phyloP scores from a whole-genome alignment of 805 yeast species.

The Ogataea parapolymorpha region DNA sequence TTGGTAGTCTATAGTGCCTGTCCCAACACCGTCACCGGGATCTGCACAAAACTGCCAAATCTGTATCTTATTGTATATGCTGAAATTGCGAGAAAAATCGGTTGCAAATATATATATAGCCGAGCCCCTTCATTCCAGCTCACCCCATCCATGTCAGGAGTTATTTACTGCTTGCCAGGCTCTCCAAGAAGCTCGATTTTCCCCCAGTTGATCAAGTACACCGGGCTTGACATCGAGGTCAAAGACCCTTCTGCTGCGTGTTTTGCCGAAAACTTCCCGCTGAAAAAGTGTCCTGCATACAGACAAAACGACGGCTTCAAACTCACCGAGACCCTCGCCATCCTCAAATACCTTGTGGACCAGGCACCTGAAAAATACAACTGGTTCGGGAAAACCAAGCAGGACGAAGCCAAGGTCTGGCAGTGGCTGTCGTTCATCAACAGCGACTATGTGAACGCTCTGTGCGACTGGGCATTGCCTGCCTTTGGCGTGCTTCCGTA shows the following conservation, averaged over 20 bases:
- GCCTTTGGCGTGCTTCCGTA: conserved; percentile 22
- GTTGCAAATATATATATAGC: neutral
- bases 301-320: conserved; percentile 62
- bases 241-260: conserved; percentile 37
- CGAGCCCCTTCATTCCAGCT: too few species aligned
- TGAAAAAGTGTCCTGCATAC: conserved; percentile 61
- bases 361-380: conserved; percentile 34
- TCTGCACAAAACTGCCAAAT: too few species aligned
- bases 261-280: conserved; percentile 54
- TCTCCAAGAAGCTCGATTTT: conserved; percentile 28
- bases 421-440: conserved; percentile 76
- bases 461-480: conserved; percentile 52
- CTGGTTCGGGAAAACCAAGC: conserved; percentile 56
- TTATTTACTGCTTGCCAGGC: neutral
- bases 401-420: conserved; percentile 59
- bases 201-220: conserved; percentile 49
- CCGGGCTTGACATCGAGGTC: conserved; percentile 54
- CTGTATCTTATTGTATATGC: neutral
- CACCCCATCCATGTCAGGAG: neutral
- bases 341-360: conserved; percentile 43
- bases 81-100: neutral
- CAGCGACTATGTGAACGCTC: conserved; percentile 51
- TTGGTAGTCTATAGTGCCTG: too few species aligned
- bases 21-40: too few species aligned
- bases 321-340: conserved; percentile 63